These are phyloP conservation scores for Eremochloa ophiuroides DNA, from an alignment of 176 grass and related monocot genomes.

Conservation along the genomic window DNA sequence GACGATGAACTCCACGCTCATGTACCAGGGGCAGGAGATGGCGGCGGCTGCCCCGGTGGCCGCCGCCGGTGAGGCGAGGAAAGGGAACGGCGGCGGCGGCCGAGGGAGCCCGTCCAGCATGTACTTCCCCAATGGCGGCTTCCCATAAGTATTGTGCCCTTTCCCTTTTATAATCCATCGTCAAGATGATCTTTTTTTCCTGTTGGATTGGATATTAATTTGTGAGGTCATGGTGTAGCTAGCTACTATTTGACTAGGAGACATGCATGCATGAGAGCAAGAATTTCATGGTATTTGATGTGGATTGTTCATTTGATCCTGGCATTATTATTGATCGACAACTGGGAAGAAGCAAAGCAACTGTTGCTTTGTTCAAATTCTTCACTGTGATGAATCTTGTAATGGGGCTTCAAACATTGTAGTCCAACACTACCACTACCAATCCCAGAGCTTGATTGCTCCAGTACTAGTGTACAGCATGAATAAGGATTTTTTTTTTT, in stretches of 20 bases:
- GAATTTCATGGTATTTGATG: slow-evolving; percentile 31
- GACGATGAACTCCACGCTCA: slow-evolving; percentile 80
- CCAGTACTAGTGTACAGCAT: slow-evolving; percentile 3
- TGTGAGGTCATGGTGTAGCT: background rate
- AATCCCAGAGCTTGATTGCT: background rate
- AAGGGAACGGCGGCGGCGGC: slow-evolving; percentile 35
- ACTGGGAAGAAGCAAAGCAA: background rate
- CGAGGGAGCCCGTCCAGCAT: slow-evolving; percentile 53
- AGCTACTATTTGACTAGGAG: slow-evolving; percentile 13
- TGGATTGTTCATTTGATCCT: slow-evolving; percentile 11
- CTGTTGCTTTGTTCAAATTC: background rate
- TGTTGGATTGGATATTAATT: background rate
- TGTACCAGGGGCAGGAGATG: slow-evolving; percentile 75
- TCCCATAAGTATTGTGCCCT: slow-evolving; percentile 32
- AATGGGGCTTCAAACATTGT: background rate
- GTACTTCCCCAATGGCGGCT: slow-evolving; percentile 68
- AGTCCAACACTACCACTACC: background rate
- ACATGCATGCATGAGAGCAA: background rate
- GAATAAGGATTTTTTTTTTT: background rate
- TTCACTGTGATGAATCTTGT: slow-evolving; percentile 21
- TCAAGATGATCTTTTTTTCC: background rate
- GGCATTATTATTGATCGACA: background rate
- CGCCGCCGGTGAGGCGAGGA: slow-evolving; percentile 34
- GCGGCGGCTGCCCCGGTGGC: slow-evolving; percentile 11
- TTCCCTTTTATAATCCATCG: background rate